These are phyloP conservation scores for Nitzschia sp. DNA, from an alignment of 108 stramenopile species.

Conservation along the genomic window DNA sequence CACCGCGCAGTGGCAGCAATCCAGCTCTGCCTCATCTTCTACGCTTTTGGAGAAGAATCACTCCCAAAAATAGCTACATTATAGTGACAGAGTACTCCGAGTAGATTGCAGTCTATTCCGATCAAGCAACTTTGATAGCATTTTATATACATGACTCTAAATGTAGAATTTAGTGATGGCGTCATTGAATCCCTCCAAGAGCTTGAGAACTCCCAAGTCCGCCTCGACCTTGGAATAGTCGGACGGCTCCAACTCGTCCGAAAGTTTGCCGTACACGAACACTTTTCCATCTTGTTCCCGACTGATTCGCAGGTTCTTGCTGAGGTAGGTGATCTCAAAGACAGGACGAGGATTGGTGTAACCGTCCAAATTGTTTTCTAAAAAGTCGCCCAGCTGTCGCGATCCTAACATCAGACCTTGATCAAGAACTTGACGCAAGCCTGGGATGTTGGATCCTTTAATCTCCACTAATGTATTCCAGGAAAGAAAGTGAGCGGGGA, in stretches of 20 bases:
- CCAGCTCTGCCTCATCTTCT: no score
- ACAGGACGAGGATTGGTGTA: slow-evolving; percentile 68
- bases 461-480: slow-evolving; percentile 85
- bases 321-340: slow-evolving; percentile 65
- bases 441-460: slow-evolving; percentile 78
- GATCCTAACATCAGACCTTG: slow-evolving; percentile 53
- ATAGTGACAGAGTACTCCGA: no score
- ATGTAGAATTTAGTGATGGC: slow-evolving; percentile 66
- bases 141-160: slow-evolving; percentile 16
- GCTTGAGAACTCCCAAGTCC: slow-evolving; percentile 69
- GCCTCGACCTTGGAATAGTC: slow-evolving; percentile 64
- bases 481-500: slow-evolving; percentile 2
- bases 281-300: slow-evolving; percentile 82
- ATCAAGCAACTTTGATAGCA: no score
- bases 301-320: slow-evolving; percentile 61
- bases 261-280: slow-evolving; percentile 70
- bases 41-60: no score
- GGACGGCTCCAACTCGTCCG: slow-evolving; percentile 48
- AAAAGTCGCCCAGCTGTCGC: slow-evolving; percentile 51
- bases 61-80: no score
- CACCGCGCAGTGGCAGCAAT: no score
- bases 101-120: no score
- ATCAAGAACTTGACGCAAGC: slow-evolving; percentile 65
- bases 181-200: slow-evolving; percentile 84
- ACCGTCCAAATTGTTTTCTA: slow-evolving; percentile 57